Base-by-base conservation (phyloP, 169 alveolate species). In the Plasmodium malariae region DNA sequence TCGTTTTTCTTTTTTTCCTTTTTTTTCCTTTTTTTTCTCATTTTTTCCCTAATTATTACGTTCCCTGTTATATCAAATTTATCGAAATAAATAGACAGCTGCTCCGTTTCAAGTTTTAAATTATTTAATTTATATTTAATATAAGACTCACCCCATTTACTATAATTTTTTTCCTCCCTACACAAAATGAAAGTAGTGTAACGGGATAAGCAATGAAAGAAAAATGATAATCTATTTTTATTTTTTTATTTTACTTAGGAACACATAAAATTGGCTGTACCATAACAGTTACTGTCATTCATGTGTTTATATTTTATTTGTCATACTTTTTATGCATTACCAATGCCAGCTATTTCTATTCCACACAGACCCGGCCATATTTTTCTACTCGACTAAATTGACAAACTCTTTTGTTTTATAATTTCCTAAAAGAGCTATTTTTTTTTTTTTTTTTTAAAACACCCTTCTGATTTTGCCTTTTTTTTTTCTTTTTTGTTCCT, bases 321-420 rank as follows among this genome's bases (percentile, higher is more conserved):
- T 37, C 11, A 19, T 67, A 67, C 26, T 3, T 12, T 55, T 37
- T 48, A 14, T 26, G 12, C 1, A 21, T 43, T 76, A 76, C 88
- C 88, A 76, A 45, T 76, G 88, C 88, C 88, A 76, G 68, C 74
- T 76, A 28, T 76, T 76, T 28, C 74, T 76, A 51, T 76, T 76
- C 88, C 88, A 76, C 14, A 76, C 59, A 3, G 88, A 76, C 30
- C 88, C 88, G 28, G 88, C 73, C 88, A 76, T 76, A 2, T 63
- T 63, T 17, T 37, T 19, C 12, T 19, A 0, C 19, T 68, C 45
- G 0, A n/a, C n/a, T n/a, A n/a, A n/a, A n/a, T n/a, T n/a, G n/a
- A n/a, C n/a, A n/a, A n/a, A n/a, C n/a, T n/a, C n/a, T n/a, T n/a
- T n/a, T n/a, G n/a, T n/a, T n/a, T n/a, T n/a, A n/a, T n/a, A n/a